These are phyloP conservation scores for Austroboletus niveus DNA, from an alignment of 1,284 basidiomycete species.

Conservation along the genomic window DNA sequence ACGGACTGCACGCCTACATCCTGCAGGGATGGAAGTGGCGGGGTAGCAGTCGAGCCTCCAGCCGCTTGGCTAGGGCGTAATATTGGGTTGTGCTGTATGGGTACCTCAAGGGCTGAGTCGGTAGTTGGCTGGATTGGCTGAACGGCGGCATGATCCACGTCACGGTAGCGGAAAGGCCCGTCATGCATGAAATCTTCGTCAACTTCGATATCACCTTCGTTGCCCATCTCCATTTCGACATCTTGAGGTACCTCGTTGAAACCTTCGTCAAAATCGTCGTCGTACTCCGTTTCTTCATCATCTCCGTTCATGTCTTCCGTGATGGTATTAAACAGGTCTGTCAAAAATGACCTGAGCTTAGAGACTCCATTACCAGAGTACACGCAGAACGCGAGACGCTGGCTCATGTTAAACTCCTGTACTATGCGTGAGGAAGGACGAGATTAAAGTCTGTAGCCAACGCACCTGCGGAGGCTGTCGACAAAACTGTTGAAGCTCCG, in stretches of 20 bases:
- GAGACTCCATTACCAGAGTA: conserved; percentile 92
- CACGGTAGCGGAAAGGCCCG: conserved; percentile 27
- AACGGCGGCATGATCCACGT: conserved; percentile 10
- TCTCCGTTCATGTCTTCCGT: conserved; percentile 61
- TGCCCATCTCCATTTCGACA: conserved; percentile 50
- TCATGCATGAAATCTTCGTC: conserved; percentile 38
- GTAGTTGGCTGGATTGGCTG: conserved; percentile 32
- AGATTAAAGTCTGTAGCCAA: conserved; percentile 10
- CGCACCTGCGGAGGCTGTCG: conserved; percentile 82
- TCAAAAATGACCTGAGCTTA: conserved; percentile 79
- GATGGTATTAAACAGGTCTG: conserved; percentile 68
- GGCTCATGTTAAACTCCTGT: conserved; percentile 92
- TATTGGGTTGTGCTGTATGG: conserved; percentile 33
- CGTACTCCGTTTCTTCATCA: conserved; percentile 72
- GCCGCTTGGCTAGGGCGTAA: conserved; percentile 22
- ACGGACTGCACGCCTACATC: conserved; percentile 19
- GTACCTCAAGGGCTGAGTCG: conserved; percentile 25
- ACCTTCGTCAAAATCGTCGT: conserved; percentile 60
- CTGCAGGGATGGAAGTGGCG: conserved; percentile 9
- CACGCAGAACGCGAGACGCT: conserved; percentile 94
- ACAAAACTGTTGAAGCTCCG: conserved; percentile 89
- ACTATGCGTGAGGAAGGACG: conserved; percentile 3
- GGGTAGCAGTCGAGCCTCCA: conserved; percentile 4
- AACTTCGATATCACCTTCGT: conserved; percentile 41
- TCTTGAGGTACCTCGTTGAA: conserved; percentile 51